These are phyloP conservation scores for Termitomyces sp. DNA, from an alignment of 768 basidiomycete genomes.

Conservation along the genomic window DNA sequence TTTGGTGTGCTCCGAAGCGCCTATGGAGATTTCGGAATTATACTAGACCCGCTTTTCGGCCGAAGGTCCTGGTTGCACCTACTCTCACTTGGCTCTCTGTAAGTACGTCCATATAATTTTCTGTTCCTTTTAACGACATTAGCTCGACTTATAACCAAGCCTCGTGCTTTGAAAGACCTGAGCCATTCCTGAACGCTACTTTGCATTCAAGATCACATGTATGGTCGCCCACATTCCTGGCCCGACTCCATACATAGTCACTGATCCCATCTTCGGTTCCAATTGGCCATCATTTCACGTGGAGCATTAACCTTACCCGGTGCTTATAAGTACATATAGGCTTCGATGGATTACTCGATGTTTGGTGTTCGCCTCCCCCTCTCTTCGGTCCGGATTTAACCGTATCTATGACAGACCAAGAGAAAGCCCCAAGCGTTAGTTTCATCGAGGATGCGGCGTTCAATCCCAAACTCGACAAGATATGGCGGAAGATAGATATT, in stretches of 20 bases:
- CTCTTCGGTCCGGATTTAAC: background rate
- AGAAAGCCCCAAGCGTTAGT: background rate
- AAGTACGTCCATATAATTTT: background rate
- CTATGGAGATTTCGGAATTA: background rate
- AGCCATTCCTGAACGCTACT: background rate
- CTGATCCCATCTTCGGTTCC: background rate
- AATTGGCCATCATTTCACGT: background rate
- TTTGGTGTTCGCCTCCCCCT: background rate
- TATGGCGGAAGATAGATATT: constrained; percentile 35
- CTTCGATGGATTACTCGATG: too few relatives aligned
- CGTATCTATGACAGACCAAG: background rate
- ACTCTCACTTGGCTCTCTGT: background rate
- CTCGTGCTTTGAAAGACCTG: background rate
- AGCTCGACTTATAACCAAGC: too few relatives aligned
- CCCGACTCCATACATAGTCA: background rate
- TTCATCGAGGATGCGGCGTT: background rate
- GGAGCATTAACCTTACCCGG: background rate
- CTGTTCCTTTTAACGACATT: background rate
- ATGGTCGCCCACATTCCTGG: background rate
- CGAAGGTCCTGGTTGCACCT: background rate
- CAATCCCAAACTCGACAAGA: constrained; percentile 34
- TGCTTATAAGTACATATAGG: too few relatives aligned
- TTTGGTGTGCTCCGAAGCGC: background rate
- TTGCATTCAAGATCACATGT: background rate
- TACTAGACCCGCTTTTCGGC: background rate